Evolutionary conservation across 352 stramenopile genomes (phyloP).

Genomic region (Phytophthora ramorum): DNA sequence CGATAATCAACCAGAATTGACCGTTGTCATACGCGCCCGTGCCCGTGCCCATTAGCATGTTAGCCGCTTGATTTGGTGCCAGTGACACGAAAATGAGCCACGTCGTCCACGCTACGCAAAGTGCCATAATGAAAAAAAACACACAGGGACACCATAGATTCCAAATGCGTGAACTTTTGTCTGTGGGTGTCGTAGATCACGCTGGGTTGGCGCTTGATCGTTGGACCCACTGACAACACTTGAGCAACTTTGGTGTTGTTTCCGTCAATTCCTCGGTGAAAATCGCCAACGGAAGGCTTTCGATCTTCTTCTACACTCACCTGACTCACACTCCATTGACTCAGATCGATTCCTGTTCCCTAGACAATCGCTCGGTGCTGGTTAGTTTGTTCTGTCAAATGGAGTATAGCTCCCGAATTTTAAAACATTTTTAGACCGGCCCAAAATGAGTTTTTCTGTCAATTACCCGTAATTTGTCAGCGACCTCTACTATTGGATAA

Average conservation of each 20-base stretch:
- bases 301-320: neutral
- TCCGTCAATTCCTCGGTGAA: neutral
- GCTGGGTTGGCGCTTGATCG: too few species aligned
- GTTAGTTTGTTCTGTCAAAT: neutral
- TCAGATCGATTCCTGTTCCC: neutral
- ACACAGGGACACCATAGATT: slow-evolving; percentile 6
- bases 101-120: slow-evolving; percentile 21
- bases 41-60: slow-evolving; percentile 36
- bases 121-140: slow-evolving; percentile 4
- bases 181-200: too few species aligned
- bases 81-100: slow-evolving; percentile 31
- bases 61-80: slow-evolving; percentile 29
- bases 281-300: neutral
- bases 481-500: neutral
- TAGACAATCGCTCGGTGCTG: neutral
- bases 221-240: slow-evolving; percentile 3
- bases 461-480: too few species aligned
- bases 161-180: slow-evolving; percentile 22
- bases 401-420: neutral
- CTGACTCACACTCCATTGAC: neutral
- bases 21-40: slow-evolving; percentile 39
- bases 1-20: slow-evolving; percentile 36
- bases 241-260: neutral
- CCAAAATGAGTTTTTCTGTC: too few species aligned
- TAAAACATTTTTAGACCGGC: neutral